These are phyloP conservation scores for Saccharomycopsis vini DNA, from an alignment of 805 yeast species.

Conservation along the genomic window DNA sequence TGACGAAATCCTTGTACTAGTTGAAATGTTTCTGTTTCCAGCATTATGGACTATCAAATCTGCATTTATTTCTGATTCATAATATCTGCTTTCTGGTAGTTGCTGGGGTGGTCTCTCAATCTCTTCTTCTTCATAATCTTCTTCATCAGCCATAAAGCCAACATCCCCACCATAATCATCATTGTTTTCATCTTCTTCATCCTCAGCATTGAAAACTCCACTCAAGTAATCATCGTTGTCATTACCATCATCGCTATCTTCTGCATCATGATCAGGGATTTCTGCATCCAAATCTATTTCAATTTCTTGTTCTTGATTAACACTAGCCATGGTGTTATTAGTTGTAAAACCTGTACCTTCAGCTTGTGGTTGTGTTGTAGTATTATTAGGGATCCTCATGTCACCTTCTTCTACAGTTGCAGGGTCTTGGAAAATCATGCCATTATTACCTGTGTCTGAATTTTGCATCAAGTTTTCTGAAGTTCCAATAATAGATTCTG, in stretches of 20 bases:
- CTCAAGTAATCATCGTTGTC: conserved; percentile 21
- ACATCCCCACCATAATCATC: conserved; percentile 2
- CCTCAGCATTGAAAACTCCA: conserved; percentile 21
- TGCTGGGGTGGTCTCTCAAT: background rate
- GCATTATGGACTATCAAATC: conserved; percentile 5
- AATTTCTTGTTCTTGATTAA: conserved; percentile 3
- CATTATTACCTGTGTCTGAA: conserved; percentile 1
- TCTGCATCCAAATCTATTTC: conserved; percentile 25
- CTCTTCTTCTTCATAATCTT: conserved; percentile 13
- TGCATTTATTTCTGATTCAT: conserved; percentile 1
- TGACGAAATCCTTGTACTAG: conserved; percentile 18
- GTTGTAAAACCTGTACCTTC: conserved; percentile 17
- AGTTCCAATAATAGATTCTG: conserved; percentile 4
- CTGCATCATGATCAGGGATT: conserved; percentile 19
- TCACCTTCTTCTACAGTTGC: background rate
- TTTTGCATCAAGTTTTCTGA: conserved; percentile 20
- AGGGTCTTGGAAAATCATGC: conserved; percentile 11
- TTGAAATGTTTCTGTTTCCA: conserved; percentile 15
- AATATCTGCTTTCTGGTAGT: background rate
- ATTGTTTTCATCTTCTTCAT: conserved; percentile 2
- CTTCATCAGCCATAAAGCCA: conserved; percentile 17
- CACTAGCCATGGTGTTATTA: background rate
- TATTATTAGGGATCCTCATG: background rate
- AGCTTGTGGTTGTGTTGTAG: conserved; percentile 15
- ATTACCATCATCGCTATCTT: conserved; percentile 17